Evolutionary conservation across 805 yeast species (phyloP), one percentile per base, ranked within the genome.

Genomic region (Lipomyces anomalus): DNA sequence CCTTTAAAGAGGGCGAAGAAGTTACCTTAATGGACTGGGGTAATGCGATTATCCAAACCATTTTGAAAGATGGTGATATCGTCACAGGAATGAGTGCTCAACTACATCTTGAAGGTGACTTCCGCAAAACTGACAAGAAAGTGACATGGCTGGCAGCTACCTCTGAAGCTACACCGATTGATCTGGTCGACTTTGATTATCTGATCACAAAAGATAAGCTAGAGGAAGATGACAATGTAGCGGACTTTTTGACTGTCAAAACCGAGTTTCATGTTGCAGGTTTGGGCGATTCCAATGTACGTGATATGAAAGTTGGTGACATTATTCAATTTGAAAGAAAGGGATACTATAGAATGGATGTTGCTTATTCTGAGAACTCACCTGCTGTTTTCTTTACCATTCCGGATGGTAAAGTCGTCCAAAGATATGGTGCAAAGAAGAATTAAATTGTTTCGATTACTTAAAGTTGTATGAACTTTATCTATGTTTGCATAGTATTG

Each of bases 11-110:
- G 35, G 85, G 83, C 54, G 97, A 90, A 70, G 97, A 90, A 71
- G 73, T 89, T 53, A 90, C 97, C n/a, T 76, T 90, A 61, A 90
- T 90, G 97, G 97, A 90, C 69, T 90, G 97, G 97, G 97, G 97
- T 75, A 90, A 90, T 65, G 84, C 80, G 47, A 83, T 90, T 56
- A 71, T 89, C 55, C 76, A 82, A 55, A 78, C 78, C 64, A 75
- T 89, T 61, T 69, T 68, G 63, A 80, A 76, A 64, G 80, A 78
- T 53, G 83, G 76, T 48, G 65, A 64, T 36, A 53, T 71, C 32
- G 83, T 83, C 45, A 72, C 71, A 39, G 70, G 81, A 3, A 70
- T 90, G 51, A 82, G 78, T 43, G 95, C 87, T 46, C 82, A 79
- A 58, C 73, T 90, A 59, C 83, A 90, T 67, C 75, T 90, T 62